Base-by-base conservation (phyloP, 495 filamentous ascomycete species). In the Penicillium bovifimosum region DNA sequence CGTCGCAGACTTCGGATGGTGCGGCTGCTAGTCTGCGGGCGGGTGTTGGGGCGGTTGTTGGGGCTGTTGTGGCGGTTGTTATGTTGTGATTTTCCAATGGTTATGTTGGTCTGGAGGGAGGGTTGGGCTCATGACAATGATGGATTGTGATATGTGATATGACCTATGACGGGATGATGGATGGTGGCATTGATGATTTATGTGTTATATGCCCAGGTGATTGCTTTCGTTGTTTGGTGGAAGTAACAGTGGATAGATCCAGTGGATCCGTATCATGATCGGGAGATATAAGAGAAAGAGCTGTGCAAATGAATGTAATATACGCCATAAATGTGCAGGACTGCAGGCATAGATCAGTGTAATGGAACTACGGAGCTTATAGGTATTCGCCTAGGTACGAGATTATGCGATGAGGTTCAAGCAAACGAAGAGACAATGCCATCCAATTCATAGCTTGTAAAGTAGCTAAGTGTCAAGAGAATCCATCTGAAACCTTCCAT, bases 1-100 rank as follows among this genome's bases (percentile, higher is more conserved):
- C 41, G 10, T 42, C 50, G 42, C 52, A 62, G 52, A 65, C 59
- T 14, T 26, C 41, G 14, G 45, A 33, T 20, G 57, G 52, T 58
- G 60, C 24, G 27, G 61, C 49, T 16, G 47, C 4, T 13, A 39
- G 6, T 36, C 0, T 34, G 29, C 49, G 14, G 24, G 34, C 41
- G 39, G 44, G 13, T 41, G 46, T 35, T 5, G 20, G 20, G 4
- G 20, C 20, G 20, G 53, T 18, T 36, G 13, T 60, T 14, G 52
- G 46, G 36, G 45, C 45, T 31, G 52, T 48, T 20, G 36, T 43
- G 41, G 48, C 48, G n/a, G 44, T 41, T 24, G 29, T 56, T 46
- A 32, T 45, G 34, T 16, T 53, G 29, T 60, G 45, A 26, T 26
- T 46, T 36, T n/a, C n/a, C n/a, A n/a, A n/a, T n/a, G 28, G 26